Base-by-base conservation (phyloP, 1,284 basidiomycete species). In the Irpex sp. region DNA sequence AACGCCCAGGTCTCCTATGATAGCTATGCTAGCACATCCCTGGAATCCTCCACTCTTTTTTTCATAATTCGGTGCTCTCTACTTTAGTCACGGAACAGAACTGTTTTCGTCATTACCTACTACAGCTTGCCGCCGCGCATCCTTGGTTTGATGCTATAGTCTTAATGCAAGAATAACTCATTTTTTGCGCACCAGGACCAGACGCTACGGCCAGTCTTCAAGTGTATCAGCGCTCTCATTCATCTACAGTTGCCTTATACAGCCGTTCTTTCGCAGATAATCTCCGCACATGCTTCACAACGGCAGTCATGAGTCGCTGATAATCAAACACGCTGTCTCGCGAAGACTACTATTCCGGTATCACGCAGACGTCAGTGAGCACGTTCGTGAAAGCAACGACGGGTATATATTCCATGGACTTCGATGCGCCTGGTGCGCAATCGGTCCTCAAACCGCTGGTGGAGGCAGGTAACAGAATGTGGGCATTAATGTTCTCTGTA, bases 331-430 rank as follows among this genome's bases (percentile, higher is more conserved):
- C n/a, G 9, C 15, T 17, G 51, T 13, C 19, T 21, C 11, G 21
- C 15, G 54, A 56, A 56, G 54, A 31, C 13, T 9, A 37, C n/a
- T 31, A 6, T 17, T 19, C n/a, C 11, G 26, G 31, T 36, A 6
- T 36, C 11, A 26, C 11, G 11, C 7, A 31, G 26, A 8, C 26
- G 19, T 9, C 26, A 17, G 40, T 8, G 40, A 44, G 61, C 61
- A 62, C 61, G 61, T 62, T 62, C 61, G 61, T 62, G 19, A 8
- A 11, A 51, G 26, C 13, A 19, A 51, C n/a, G 15, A 56, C 21
- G 34, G 11, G 54, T 56, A 56, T 36, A 34, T 34, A 31, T 15
- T 36, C 17, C 54, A 56, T 56, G 54, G 54, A 15, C 34, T 34
- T 36, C 11, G 34, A 11, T 19, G 26, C 17, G 17, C 51, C 26